Percentiles rank a stretch among this genome's conserved stretches.
Conservation (phyloP, 768 basidiomycete species). For the Naganishia kalamii region DNA sequence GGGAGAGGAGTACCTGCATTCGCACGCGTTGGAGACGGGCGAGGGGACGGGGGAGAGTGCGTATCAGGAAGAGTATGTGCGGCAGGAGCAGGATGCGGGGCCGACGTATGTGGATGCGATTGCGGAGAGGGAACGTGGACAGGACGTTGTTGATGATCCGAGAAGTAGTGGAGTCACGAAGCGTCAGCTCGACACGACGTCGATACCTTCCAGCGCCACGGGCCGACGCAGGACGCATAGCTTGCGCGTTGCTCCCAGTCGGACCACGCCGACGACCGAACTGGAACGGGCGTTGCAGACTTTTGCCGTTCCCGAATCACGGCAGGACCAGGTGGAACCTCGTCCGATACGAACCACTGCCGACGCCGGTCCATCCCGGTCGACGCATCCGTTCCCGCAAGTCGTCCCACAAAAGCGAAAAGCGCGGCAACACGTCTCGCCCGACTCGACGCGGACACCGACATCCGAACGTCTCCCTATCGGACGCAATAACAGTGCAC, state of each 20-base stretch:
- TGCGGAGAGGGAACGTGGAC: too few relatives aligned
- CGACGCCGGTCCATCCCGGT: background rate
- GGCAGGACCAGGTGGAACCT: background rate
- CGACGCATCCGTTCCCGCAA: background rate
- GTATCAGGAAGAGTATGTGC: background rate
- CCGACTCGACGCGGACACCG: background rate
- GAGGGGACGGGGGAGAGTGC: background rate
- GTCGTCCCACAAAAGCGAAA: conserved; percentile 13
- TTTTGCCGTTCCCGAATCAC: background rate
- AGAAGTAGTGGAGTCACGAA: too few relatives aligned
- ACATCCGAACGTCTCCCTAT: background rate
- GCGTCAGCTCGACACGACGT: too few relatives aligned
- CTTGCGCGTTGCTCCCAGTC: background rate
- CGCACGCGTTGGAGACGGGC: background rate
- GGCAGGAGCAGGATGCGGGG: background rate
- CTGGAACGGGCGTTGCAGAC: background rate
- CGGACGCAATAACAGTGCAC: too few relatives aligned
- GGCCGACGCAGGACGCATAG: too few relatives aligned
- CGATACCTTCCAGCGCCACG: too few relatives aligned
- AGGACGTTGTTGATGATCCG: too few relatives aligned
- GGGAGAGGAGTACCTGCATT: background rate
- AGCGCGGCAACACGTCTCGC: background rate
- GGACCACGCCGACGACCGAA: background rate
- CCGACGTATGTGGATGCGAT: background rate
- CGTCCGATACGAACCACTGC: background rate